phyloP scores from a whole-genome alignment of 805 yeast genomes.

The Myxozyma mucilagina region DNA sequence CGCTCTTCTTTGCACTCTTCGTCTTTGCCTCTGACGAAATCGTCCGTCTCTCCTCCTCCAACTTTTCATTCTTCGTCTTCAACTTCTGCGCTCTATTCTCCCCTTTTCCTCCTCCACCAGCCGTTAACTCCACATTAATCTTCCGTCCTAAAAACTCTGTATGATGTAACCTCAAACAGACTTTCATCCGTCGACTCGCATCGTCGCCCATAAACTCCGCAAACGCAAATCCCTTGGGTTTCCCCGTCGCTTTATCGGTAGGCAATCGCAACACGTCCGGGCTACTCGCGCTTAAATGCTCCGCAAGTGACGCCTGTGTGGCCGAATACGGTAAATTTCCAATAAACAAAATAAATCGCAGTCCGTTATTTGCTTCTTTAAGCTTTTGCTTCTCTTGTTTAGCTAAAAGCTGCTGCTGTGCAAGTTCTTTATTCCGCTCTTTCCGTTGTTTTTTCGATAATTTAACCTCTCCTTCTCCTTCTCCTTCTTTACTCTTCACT shows the following conservation, averaged over 20 bases:
- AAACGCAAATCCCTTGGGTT: constrained; percentile 81
- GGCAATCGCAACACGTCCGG: constrained; percentile 81
- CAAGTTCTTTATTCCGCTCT: constrained; percentile 9
- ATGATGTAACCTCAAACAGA: constrained; percentile 83
- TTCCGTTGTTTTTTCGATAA: constrained; percentile 17
- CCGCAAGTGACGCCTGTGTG: constrained; percentile 58
- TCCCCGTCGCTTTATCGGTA: constrained; percentile 46
- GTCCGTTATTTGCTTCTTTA: constrained; percentile 4
- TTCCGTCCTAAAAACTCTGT: constrained; percentile 65
- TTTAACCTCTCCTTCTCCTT: constrained; percentile 4
- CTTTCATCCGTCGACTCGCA: constrained; percentile 77
- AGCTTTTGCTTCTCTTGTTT: constrained; percentile 10
- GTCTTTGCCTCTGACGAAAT: constrained; percentile 46
- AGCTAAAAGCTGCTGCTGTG: not conserved
- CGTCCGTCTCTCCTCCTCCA: constrained; percentile 67
- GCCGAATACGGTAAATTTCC: constrained; percentile 84
- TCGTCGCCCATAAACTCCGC: constrained; percentile 73
- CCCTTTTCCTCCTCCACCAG: constrained; percentile 90
- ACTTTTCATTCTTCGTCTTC: constrained; percentile 72
- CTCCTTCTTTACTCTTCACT: not conserved
- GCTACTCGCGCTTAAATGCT: constrained; percentile 67
- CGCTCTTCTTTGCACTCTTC: constrained; percentile 20
- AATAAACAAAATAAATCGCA: constrained; percentile 69
- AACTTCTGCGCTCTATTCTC: constrained; percentile 59
- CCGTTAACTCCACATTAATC: constrained; percentile 94